These are phyloP conservation scores for Hansenula lynferdii DNA, from an alignment of 1,139 yeast species.

Conservation along the genomic window DNA sequence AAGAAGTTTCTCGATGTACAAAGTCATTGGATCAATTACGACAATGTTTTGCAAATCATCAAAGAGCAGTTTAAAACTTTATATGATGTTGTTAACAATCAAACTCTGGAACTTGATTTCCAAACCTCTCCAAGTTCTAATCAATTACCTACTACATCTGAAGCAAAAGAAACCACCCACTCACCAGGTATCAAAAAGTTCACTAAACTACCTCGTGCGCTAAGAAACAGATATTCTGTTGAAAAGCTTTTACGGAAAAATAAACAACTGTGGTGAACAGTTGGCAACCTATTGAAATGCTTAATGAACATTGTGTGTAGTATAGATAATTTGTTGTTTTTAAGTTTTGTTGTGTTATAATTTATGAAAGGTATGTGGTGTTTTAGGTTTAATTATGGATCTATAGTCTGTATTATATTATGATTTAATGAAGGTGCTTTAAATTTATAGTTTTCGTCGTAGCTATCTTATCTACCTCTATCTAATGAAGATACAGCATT, in stretches of 20 bases:
- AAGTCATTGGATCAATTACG: constrained; percentile 45
- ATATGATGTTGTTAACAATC: constrained; percentile 6
- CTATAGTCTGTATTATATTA: not conserved
- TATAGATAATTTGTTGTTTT: too few relatives aligned
- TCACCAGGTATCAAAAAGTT: not conserved
- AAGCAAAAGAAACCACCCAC: not conserved
- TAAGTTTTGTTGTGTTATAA: not conserved
- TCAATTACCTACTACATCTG: too few relatives aligned
- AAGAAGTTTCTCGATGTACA: constrained; percentile 41
- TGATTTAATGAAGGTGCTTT: not conserved
- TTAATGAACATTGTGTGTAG: too few relatives aligned
- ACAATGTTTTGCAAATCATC: constrained; percentile 29
- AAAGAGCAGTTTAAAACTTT: constrained; percentile 16
- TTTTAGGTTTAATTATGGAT: not conserved
- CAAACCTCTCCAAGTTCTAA: too few relatives aligned
- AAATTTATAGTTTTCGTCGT: too few relatives aligned
- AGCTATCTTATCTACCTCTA: too few relatives aligned
- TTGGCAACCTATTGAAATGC: too few relatives aligned
- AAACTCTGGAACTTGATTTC: constrained; percentile 6
- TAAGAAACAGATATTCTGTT: constrained; percentile 14
- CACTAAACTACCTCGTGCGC: constrained; percentile 1
- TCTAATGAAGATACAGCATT: constrained; percentile 31
- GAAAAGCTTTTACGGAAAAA: constrained; percentile 13
- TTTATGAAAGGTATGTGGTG: not conserved
- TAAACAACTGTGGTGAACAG: constrained; percentile 14